Percentiles rank a stretch among this genome's conserved stretches.
phyloP scores from a whole-genome alignment of 192 early-diverging fungal genomes.

The Coemansia sp. region DNA sequence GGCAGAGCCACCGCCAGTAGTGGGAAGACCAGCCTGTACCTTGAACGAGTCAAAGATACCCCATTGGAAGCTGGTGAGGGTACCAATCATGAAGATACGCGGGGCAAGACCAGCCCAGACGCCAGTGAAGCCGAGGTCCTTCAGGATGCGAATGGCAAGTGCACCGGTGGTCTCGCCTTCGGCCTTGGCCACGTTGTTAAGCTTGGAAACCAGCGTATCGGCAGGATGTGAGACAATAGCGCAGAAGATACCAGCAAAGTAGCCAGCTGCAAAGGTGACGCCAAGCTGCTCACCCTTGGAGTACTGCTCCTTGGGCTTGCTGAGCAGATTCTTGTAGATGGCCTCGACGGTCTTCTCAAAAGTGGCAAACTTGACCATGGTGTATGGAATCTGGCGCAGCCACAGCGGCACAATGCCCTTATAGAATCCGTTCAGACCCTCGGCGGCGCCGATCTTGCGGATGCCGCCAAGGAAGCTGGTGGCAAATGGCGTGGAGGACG shows the following conservation, averaged over 20 bases:
- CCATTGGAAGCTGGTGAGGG: constrained; percentile 85
- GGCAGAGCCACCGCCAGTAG: constrained; percentile 59
- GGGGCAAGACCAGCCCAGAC: constrained; percentile 80
- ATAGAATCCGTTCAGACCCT: constrained; percentile 71
- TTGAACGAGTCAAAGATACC: constrained; percentile 83
- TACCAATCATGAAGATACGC: constrained; percentile 92
- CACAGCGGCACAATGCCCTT: constrained; percentile 72
- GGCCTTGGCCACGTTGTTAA: constrained; percentile 60
- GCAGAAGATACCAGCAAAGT: constrained; percentile 85
- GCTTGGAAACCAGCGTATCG: constrained; percentile 76
- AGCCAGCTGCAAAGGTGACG: constrained; percentile 80
- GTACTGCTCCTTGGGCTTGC: constrained; percentile 69
- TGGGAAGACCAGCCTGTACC: constrained; percentile 65
- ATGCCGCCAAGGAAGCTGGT: constrained; percentile 64
- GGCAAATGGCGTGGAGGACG: constrained; percentile 73
- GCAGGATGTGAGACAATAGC: constrained; percentile 91
- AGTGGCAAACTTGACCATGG: constrained; percentile 81
- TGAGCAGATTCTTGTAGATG: constrained; percentile 63
- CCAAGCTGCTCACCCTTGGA: constrained; percentile 71
- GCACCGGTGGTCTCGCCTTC: constrained; percentile 59
- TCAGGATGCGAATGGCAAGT: constrained; percentile 53
- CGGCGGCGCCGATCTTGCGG: constrained; percentile 57
- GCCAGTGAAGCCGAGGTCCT: constrained; percentile 64
- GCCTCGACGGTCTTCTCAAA: constrained; percentile 75
- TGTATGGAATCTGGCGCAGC: constrained; percentile 83